Percentiles rank a stretch among this genome's conserved stretches.
These are phyloP conservation scores for Hyaloperonospora arabidopsidis DNA, from an alignment of 352 stramenopile species.

Conservation along the genomic window DNA sequence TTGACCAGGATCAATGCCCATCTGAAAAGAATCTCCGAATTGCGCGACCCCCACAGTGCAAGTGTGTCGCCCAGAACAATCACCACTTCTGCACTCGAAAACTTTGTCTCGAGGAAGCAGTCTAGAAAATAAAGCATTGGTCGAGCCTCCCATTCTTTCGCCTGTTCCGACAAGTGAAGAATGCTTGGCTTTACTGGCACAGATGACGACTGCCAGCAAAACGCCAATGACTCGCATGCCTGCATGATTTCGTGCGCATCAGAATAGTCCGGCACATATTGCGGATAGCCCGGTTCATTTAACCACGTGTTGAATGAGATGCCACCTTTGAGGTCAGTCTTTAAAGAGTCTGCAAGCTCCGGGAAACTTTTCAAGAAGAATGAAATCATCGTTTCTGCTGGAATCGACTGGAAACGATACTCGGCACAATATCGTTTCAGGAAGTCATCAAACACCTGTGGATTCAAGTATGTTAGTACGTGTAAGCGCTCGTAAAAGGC, in stretches of 20 bases:
- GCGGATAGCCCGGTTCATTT: constrained; percentile 52
- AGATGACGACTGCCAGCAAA: constrained; percentile 48
- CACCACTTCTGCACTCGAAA: constrained; percentile 37
- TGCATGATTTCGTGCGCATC: constrained; percentile 69
- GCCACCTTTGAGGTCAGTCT: constrained; percentile 43
- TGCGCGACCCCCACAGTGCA: constrained; percentile 44
- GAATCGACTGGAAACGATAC: constrained; percentile 72
- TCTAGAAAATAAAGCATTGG: constrained; percentile 65
- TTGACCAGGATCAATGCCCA: constrained; percentile 62
- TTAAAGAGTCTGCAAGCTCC: constrained; percentile 33
- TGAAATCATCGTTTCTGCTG: constrained; percentile 56
- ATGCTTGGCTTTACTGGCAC: constrained; percentile 53
- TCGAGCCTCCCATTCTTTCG: constrained; percentile 50
- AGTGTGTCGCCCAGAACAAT: constrained; percentile 46
- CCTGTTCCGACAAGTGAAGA: constrained; percentile 50
- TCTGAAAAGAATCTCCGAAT: constrained; percentile 60
- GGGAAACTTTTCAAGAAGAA: constrained; percentile 70
- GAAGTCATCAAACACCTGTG: constrained; percentile 59
- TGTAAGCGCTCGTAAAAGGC: no score
- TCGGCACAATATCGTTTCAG: constrained; percentile 54
- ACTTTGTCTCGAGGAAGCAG: constrained; percentile 43
- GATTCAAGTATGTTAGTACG: background rate
- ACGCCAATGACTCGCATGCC: constrained; percentile 53
- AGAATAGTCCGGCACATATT: constrained; percentile 47
- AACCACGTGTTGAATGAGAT: constrained; percentile 68